Percentiles rank a stretch among this genome's conserved stretches.
Evolutionary conservation across 345 rosid genomes (phyloP).

Genomic region (Boechera divaricarpa): DNA sequence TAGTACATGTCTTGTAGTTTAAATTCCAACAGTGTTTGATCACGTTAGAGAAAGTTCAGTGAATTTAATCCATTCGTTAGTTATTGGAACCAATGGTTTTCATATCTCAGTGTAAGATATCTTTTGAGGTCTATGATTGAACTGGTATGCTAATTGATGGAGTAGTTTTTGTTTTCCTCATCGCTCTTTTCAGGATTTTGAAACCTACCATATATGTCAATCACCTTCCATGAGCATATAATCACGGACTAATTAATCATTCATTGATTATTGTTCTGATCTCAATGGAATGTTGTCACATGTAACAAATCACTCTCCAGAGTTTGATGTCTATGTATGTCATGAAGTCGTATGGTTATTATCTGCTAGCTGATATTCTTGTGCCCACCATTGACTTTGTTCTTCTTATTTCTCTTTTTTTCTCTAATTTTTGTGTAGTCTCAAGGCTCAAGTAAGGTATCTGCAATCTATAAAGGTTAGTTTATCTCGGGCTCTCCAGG

Average conservation of each 20-base stretch:
- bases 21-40: neutral
- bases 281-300: slow-evolving; percentile 34
- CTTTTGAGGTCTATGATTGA: neutral
- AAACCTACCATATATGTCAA: neutral
- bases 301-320: slow-evolving; percentile 18
- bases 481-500: slow-evolving; percentile 14
- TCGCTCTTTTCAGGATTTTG: neutral
- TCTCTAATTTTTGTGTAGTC: slow-evolving; percentile 20
- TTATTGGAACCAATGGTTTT: neutral
- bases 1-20: neutral
- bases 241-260: neutral
- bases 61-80: neutral
- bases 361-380: slow-evolving; percentile 30
- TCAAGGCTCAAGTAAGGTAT: slow-evolving; percentile 46
- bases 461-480: slow-evolving; percentile 15
- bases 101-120: neutral
- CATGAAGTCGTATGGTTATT: slow-evolving; percentile 27
- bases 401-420: slow-evolving; percentile 11
- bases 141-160: neutral
- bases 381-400: slow-evolving; percentile 35
- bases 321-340: slow-evolving; percentile 32
- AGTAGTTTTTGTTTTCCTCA: slow-evolving; percentile 3
- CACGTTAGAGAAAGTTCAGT: slow-evolving; percentile 14
- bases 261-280: slow-evolving; percentile 22
- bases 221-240: slow-evolving; percentile 13